Evolutionary conservation across 2,329 filamentous ascomycete genomes (phyloP), one percentile per base, ranked within the genome.

Genomic region (Ophidiomyces ophidiicola): DNA sequence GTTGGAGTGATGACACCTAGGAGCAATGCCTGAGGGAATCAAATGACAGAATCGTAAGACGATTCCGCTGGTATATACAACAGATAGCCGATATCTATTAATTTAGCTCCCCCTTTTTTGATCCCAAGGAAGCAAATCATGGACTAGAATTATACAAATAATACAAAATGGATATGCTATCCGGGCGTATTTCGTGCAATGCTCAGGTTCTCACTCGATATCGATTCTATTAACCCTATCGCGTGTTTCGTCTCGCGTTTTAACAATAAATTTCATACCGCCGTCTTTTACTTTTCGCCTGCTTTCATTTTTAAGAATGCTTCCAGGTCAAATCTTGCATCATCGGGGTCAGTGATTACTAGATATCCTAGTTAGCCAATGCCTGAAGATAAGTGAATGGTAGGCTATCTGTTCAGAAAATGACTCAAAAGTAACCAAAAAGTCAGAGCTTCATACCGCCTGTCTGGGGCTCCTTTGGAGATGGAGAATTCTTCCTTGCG

Each of bases 251-350:
- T 41, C 32, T 41, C 26, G 20, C 20, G 18, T 11, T 8, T 26
- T 15, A 29, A 23, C 12, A 6, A 12, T 11, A 17, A 7, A 33
- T 11, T 23, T 11, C 19, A 20, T 24, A 39, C 10, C 10, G 8
- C 29, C 15, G 17, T 3, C n/a, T n/a, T 33, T 12, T 39, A 39
- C 17, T 39, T 46, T 50, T 69, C 67, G 36, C 61, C 64, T 38
- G 63, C 62, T 53, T 85, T 66, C 53, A 74, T 70, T 55, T 76
- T 73, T 62, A 94, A 66, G 63, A 76, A 84, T 53, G 82, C 78
- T 71, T 96, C 88, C 53, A 96, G 72, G 61, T 98, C 87, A 68
- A 96, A 96, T 58, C 86, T 84, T 58, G 86, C 78, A 68, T 90
- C 78, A 58, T 80, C 76, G 45, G 80, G 80, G 66, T 96, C 80